Base-by-base conservation (phyloP, 306 rosid genomes). In the Herpetospermum pedunculosum region DNA sequence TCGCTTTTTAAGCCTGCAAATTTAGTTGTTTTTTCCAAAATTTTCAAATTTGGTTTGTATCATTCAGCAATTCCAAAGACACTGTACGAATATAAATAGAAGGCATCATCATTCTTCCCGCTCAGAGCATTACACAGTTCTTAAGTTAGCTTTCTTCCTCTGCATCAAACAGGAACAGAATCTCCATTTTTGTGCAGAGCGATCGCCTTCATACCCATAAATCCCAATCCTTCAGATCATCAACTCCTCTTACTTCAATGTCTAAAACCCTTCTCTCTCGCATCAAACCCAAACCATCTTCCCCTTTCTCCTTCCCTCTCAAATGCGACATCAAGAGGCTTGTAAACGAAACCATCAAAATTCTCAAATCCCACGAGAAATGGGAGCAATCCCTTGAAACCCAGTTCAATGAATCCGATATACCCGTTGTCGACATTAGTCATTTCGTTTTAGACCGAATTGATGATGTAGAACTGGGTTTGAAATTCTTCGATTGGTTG, bases 401-500 rank as follows among this genome's bases (percentile, higher is more conserved):
- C 76, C 87, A 48, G 23, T 88, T 90, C 50, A 77, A 80, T 2
- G 82, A 89, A 74, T 85, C 90, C 73, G 14, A 81, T 2, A 64
- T 84, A 6, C 62, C 60, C 19, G 88, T 85, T 70, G 82, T 92
- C 2, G 96, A 92, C 21, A 76, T 90, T 68, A 89, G 88, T 78
- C 92, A 92, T 80, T 90, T 88, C 75, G 87, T 92, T 47, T 77
- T 92, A 14, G 98, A 92, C 78, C 83, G 90, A 73, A 14, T 88
- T 2, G 75, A 82, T 48, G 79, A 80, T 35, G 85, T 85, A 0
- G 89, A 86, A 65, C 75, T 84, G 62, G 96, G 89, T 62, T 43
- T 92, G 63, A 87, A 82, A 85, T 90, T 92, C 76, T 89, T 92
- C 16, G 72, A 85, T 43, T 92, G 96, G 98, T 89, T 89, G 43